phyloP scores from a whole-genome alignment of 768 basidiomycete species.

The Mycena venus region DNA sequence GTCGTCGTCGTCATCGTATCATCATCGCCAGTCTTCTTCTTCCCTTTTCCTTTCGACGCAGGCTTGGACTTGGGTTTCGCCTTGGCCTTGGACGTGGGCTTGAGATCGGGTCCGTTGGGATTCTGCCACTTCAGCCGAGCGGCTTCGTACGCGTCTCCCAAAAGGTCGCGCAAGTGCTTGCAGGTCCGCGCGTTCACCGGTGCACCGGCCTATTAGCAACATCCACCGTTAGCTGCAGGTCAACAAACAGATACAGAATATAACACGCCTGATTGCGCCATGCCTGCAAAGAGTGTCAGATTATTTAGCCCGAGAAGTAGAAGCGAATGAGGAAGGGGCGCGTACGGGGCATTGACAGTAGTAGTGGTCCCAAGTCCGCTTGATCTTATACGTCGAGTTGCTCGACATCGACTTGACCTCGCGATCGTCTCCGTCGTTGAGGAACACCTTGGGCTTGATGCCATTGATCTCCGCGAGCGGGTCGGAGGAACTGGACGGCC shows the following conservation, averaged over 20 bases:
- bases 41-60: conserved; percentile 13
- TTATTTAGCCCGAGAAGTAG: not conserved
- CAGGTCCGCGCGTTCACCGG: conserved; percentile 56
- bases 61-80: not conserved
- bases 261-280: conserved; percentile 50
- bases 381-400: conserved; percentile 47
- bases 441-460: conserved; percentile 60
- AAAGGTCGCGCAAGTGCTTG: conserved; percentile 52
- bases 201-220: conserved; percentile 38
- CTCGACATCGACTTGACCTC: conserved; percentile 33
- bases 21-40: conserved; percentile 29
- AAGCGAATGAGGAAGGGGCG: not conserved
- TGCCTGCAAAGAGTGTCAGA: conserved; percentile 37
- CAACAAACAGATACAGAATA: not conserved
- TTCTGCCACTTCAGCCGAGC: conserved; percentile 53
- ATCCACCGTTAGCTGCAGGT: not conserved
- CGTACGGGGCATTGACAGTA: conserved; percentile 56
- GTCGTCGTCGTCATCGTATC: conserved; percentile 40
- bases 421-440: conserved; percentile 56
- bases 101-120: conserved; percentile 44
- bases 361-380: conserved; percentile 57
- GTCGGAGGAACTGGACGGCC: conserved; percentile 61
- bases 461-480: conserved; percentile 66
- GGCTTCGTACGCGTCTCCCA: conserved; percentile 54
- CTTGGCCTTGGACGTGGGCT: conserved; percentile 36